Evolutionary conservation across 352 stramenopile genomes (phyloP).

Genomic region (Pythium volutum): DNA sequence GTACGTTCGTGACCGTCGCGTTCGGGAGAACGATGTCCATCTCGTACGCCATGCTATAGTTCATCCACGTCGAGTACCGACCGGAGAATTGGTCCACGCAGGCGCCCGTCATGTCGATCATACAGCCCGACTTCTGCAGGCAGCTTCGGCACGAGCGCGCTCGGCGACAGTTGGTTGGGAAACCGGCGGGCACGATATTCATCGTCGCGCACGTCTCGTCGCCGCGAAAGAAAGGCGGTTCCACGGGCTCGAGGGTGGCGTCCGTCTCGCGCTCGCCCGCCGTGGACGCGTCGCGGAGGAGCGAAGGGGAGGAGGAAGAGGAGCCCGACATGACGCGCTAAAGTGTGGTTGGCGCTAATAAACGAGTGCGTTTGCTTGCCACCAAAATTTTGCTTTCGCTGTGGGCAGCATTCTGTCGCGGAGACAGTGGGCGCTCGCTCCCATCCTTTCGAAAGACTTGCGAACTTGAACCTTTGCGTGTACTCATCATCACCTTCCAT

Average conservation of each 20-base stretch:
- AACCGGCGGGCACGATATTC: background rate
- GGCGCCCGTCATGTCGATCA: constrained; percentile 13
- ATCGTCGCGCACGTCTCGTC: constrained; percentile 19
- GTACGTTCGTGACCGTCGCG: background rate
- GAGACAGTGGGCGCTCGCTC: background rate
- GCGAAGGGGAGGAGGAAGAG: background rate
- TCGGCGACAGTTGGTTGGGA: constrained; percentile 11
- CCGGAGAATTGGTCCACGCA: constrained; percentile 8
- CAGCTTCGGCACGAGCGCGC: constrained; percentile 18
- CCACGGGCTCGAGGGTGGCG: background rate
- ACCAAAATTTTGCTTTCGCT: background rate
- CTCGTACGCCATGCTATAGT: constrained; percentile 11
- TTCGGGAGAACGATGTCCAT: constrained; percentile 9
- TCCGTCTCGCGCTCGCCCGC: background rate
- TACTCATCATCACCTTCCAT: background rate
- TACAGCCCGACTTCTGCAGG: constrained; percentile 19
- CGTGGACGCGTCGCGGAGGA: background rate
- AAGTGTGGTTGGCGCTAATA: background rate
- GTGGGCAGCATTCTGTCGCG: background rate
- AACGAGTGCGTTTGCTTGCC: background rate
- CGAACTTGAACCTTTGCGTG: constrained; percentile 1
- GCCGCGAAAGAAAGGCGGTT: background rate
- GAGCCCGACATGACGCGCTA: background rate
- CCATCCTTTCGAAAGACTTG: background rate
- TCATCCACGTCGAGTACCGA: background rate